Evolutionary conservation across 2,329 filamentous ascomycete species (phyloP), one percentile per base, ranked within the genome.

Genomic region (Trichophyton benhamiae): DNA sequence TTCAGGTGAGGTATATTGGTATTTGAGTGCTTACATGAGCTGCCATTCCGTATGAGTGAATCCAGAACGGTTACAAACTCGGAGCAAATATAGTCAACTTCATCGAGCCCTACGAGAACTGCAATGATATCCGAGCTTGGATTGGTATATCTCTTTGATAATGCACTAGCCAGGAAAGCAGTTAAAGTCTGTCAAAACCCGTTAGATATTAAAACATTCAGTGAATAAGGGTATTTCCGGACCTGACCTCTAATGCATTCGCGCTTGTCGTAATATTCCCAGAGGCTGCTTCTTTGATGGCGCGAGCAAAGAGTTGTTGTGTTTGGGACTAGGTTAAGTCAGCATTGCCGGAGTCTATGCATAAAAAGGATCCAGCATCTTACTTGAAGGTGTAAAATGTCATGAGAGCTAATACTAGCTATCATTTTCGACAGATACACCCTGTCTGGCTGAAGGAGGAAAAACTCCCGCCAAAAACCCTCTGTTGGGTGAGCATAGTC

Each of bases 401-500:
- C 86, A 66, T 89, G 85, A 4, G 90, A 83, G 59, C 82, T 81
- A 46, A 94, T 78, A n/a, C 81, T 78, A 65, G 85, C 83, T 64
- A 99, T 78, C 57, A 91, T 82, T 58, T 77, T 78, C 71, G 84
- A 82, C 65, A 99, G 77, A 57, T 84, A 82, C 3, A 79, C 73
- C 60, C 83, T 81, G 71, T 96, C 90, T 22, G 92, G 91, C 65
- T 85, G 86, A 62, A 96, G 80, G 42, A 99, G 82, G 74, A 99
- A 99, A 76, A 99, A 91, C 75, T 96, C 94, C 66, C 84, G 82
- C 94, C 94, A 99, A 77, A 96, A 99, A 49, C 91, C 92, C 63
- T 96, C 90, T 0, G 89, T 83, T 64, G 87, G 87, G 30, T 91
- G 87, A 59, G 52, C 52, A 64, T 62, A 62, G 11, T 61, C 58